phyloP scores from a whole-genome alignment of 495 filamentous ascomycete genomes.

The Penicillium daleae region DNA sequence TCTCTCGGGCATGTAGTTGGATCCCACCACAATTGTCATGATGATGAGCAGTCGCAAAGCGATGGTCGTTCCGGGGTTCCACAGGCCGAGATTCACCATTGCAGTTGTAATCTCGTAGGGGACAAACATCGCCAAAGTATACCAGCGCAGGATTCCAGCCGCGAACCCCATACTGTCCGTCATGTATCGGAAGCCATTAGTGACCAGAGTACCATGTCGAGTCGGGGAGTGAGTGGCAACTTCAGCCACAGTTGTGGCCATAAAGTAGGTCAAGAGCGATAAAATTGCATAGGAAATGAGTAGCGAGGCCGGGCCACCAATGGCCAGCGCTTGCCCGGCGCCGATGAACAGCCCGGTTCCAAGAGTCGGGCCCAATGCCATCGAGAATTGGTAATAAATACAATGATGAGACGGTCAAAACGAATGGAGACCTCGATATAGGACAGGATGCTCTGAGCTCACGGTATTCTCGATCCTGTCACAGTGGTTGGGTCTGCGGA shows the following conservation, averaged over 20 bases:
- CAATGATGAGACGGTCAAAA: slow-evolving; percentile 11
- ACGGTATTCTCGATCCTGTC: not conserved
- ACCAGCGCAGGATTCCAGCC: slow-evolving; percentile 65
- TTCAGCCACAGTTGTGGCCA: slow-evolving; percentile 65
- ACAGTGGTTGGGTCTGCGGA: not conserved
- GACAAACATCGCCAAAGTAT: slow-evolving; percentile 67
- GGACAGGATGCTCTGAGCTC: not conserved
- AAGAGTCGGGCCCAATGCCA: slow-evolving; percentile 43
- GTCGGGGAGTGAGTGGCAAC: slow-evolving; percentile 64
- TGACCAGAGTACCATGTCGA: slow-evolving; percentile 57
- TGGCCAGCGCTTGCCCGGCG: slow-evolving; percentile 44
- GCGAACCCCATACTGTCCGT: slow-evolving; percentile 55
- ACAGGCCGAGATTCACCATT: slow-evolving; percentile 80
- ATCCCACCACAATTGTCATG: slow-evolving; percentile 64
- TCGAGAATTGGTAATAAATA: slow-evolving; percentile 24
- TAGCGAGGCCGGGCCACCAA: slow-evolving; percentile 46
- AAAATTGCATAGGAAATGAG: slow-evolving; percentile 46
- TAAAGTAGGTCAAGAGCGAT: slow-evolving; percentile 60
- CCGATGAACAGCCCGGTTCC: slow-evolving; percentile 48
- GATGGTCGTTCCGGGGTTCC: slow-evolving; percentile 62
- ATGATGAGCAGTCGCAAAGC: slow-evolving; percentile 75
- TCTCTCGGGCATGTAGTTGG: slow-evolving; percentile 81
- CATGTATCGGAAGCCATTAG: slow-evolving; percentile 57
- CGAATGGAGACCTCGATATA: slow-evolving; percentile 10
- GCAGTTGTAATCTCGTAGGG: slow-evolving; percentile 78